A percentile compares a stretch with the other conserved stretches of the same genome.
Evolutionary conservation across 2,329 filamentous ascomycete species (phyloP).

Genomic region (Neonectria punicea): DNA sequence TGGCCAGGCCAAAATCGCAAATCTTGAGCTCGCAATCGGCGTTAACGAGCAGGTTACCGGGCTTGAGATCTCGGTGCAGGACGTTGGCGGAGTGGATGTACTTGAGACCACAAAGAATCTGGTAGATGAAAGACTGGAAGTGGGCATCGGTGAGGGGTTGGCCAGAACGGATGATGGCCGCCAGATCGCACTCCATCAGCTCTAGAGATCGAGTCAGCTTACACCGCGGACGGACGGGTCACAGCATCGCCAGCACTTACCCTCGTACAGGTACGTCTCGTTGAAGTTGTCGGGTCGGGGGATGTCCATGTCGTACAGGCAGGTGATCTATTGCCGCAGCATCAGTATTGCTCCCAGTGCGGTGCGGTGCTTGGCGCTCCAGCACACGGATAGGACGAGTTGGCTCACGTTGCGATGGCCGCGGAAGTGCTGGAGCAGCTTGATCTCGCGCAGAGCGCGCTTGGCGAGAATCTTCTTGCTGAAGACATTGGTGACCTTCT

Average conservation of each 20-base stretch:
- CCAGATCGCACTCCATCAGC: conserved; percentile 98
- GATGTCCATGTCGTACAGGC: conserved; percentile 99
- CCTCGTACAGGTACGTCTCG: conserved; percentile 98
- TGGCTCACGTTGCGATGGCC: conserved; percentile 82
- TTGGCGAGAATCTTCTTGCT: conserved; percentile 99
- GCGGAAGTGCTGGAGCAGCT: conserved; percentile 97
- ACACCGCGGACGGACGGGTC: background rate
- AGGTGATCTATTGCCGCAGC: conserved; percentile 79
- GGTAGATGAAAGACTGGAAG: conserved; percentile 99
- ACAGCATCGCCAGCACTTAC: conserved; percentile 59
- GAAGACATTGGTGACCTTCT: conserved; percentile 99
- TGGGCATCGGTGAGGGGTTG: conserved; percentile 98
- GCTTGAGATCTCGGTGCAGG: conserved; percentile 95
- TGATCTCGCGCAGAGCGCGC: conserved; percentile 97
- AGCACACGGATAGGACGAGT: conserved; percentile 9
- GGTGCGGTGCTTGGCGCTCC: background rate
- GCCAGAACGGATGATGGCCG: conserved; percentile 96
- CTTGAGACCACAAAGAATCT: conserved; percentile 98
- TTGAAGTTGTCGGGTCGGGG: conserved; percentile 98
- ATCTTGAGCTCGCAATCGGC: conserved; percentile 99
- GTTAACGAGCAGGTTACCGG: conserved; percentile 96
- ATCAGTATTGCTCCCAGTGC: conserved; percentile 30
- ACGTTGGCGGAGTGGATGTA: conserved; percentile 99
- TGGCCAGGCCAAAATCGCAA: conserved; percentile 95
- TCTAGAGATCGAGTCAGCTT: conserved; percentile 64